Evolutionary conservation across 2,329 filamentous ascomycete species (phyloP).

Genomic region (Cercospora nicotianae): DNA sequence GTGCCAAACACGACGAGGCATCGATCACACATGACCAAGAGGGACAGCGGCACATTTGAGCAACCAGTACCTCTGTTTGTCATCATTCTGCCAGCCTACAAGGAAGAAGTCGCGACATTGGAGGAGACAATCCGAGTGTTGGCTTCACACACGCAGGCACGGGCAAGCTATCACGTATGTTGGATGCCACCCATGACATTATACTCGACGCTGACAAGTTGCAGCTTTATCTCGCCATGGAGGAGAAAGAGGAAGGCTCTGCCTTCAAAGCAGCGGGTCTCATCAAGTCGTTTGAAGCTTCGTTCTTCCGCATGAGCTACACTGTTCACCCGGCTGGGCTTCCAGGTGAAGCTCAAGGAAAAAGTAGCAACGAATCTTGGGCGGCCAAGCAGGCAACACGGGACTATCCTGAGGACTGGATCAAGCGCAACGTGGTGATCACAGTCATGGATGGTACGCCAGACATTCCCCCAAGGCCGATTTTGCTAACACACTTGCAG

Average conservation of each 20-base stretch:
- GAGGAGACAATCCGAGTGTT: slow-evolving; percentile 68
- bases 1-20: slow-evolving; percentile 26
- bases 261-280: slow-evolving; percentile 63
- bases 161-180: slow-evolving; percentile 68
- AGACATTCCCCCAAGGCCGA: too few relatives aligned
- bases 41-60: slow-evolving; percentile 26
- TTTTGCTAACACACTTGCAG: slow-evolving; percentile 43
- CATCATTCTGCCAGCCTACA: slow-evolving; percentile 72
- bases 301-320: slow-evolving; percentile 66
- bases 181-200: neutral
- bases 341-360: slow-evolving; percentile 68
- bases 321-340: slow-evolving; percentile 67
- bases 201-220: slow-evolving; percentile 19
- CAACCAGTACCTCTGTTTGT: slow-evolving; percentile 54
- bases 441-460: slow-evolving; percentile 71
- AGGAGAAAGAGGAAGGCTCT: slow-evolving; percentile 63
- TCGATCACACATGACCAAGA: slow-evolving; percentile 23
- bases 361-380: slow-evolving; percentile 74
- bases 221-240: slow-evolving; percentile 72
- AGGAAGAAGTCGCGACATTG: slow-evolving; percentile 68
- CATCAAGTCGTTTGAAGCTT: slow-evolving; percentile 62
- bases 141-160: slow-evolving; percentile 65
- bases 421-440: slow-evolving; percentile 63
- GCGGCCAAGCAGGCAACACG: slow-evolving; percentile 65
- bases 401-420: slow-evolving; percentile 54